Percentiles rank a stretch among this genome's conserved stretches.
These are phyloP conservation scores for Anthoceros angustus DNA, from an alignment of 225 moss, liverwort and hornwort species.

Conservation along the genomic window DNA sequence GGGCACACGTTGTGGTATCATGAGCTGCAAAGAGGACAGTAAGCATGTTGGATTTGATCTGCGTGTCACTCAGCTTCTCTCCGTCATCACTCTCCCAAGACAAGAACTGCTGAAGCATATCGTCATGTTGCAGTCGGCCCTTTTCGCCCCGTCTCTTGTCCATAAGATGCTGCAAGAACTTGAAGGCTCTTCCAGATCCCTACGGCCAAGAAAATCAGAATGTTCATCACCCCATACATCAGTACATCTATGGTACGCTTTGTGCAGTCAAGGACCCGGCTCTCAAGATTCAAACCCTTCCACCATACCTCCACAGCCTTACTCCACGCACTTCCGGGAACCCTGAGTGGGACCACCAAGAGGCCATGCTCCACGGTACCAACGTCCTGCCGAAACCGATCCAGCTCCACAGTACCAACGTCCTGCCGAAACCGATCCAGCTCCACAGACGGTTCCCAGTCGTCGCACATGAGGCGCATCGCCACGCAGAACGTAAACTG, in stretches of 20 bases:
- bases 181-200: not conserved
- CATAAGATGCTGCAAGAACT: not conserved
- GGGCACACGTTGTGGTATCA: not conserved
- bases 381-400: not conserved
- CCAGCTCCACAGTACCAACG: too few species aligned
- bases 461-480: slow-evolving; percentile 1
- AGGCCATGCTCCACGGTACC: not conserved
- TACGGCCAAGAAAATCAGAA: not conserved
- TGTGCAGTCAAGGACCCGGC: not conserved
- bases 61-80: not conserved
- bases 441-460: not conserved
- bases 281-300: not conserved
- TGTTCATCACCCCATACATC: not conserved
- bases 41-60: not conserved
- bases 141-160: not conserved
- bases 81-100: not conserved
- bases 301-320: not conserved
- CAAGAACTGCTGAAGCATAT: not conserved
- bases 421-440: not conserved
- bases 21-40: not conserved
- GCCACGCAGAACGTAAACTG: not conserved
- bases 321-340: not conserved
- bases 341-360: not conserved
- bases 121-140: not conserved
- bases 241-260: not conserved